These are phyloP conservation scores for Nasturtium officinale DNA, from an alignment of 345 rosid species.

Conservation along the genomic window DNA sequence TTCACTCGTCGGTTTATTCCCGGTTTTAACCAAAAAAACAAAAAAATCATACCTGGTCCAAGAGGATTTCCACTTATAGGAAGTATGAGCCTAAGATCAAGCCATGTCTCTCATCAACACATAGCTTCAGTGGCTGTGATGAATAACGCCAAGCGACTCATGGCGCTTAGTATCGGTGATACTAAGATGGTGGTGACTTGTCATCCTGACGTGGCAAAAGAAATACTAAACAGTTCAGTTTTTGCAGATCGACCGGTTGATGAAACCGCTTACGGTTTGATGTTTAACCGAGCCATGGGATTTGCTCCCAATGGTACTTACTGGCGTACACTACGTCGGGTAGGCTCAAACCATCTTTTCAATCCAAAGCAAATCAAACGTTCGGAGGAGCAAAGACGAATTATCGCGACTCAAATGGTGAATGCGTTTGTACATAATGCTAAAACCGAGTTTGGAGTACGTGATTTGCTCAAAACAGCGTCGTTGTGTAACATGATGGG, in stretches of 20 bases:
- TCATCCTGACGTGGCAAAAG: constrained; percentile 68
- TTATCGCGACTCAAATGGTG: constrained; percentile 57
- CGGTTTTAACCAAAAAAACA: constrained; percentile 37
- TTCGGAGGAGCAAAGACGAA: constrained; percentile 48
- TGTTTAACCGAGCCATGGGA: constrained; percentile 81
- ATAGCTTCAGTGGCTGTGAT: constrained; percentile 53
- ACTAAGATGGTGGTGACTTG: constrained; percentile 68
- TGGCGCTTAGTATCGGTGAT: constrained; percentile 74
- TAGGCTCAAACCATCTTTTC: constrained; percentile 64
- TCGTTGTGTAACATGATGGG: constrained; percentile 79
- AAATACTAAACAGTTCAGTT: constrained; percentile 65
- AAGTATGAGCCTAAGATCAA: constrained; percentile 61
- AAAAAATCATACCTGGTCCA: constrained; percentile 69
- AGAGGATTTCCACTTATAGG: constrained; percentile 69
- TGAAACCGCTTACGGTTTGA: constrained; percentile 69
- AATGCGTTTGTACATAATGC: constrained; percentile 34
- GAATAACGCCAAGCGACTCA: constrained; percentile 57
- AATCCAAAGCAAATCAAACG: constrained; percentile 63
- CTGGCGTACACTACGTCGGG: constrained; percentile 68
- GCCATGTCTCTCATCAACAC: constrained; percentile 60
- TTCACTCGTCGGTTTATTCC: constrained; percentile 21
- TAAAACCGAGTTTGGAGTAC: constrained; percentile 42
- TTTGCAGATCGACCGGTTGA: constrained; percentile 81
- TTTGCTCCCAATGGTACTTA: constrained; percentile 71
- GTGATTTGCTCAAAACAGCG: constrained; percentile 61